These are phyloP conservation scores for Hygrophila difformis DNA, from an alignment of 257 asterid species.

Conservation along the genomic window DNA sequence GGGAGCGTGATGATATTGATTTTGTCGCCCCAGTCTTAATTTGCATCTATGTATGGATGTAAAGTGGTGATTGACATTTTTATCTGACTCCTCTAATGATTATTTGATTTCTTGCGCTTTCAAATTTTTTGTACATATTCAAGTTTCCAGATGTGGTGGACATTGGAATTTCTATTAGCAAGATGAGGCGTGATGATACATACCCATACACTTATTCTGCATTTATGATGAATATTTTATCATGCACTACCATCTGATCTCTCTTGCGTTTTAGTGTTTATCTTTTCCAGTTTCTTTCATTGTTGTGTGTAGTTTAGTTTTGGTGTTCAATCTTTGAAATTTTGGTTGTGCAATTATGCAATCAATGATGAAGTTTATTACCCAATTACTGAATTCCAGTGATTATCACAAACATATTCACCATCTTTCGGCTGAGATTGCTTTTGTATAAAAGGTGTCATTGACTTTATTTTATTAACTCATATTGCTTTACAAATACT, in stretches of 20 bases:
- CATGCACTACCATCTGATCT: conserved; percentile 97
- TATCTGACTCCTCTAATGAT: conserved; percentile 24
- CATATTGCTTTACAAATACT: too few relatives aligned
- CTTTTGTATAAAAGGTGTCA: not conserved
- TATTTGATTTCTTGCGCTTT: not conserved
- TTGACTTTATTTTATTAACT: too few relatives aligned
- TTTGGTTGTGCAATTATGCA: conserved; percentile 10
- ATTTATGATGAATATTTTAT: conserved; percentile 43
- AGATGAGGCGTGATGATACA: conserved; percentile 36
- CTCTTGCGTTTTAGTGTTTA: conserved; percentile 10
- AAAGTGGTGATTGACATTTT: conserved; percentile 40
- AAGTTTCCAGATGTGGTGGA: too few relatives aligned
- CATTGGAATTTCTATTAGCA: conserved; percentile 12
- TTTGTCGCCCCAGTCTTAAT: conserved; percentile 46
- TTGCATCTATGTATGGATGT: conserved; percentile 24
- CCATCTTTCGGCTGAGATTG: conserved; percentile 87
- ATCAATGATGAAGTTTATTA: conserved; percentile 33
- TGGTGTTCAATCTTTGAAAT: too few relatives aligned
- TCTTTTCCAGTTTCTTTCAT: not conserved
- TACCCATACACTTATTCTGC: conserved; percentile 50
- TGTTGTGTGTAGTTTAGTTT: not conserved
- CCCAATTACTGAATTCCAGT: conserved; percentile 22
- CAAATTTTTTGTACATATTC: too few relatives aligned
- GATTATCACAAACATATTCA: conserved; percentile 38
- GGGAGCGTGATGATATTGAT: conserved; percentile 24